Evolutionary conservation across 371 early-diverging fungal species (phyloP), one percentile per base, ranked within the genome.

Genomic region (Apophysomyces ossiformis): DNA sequence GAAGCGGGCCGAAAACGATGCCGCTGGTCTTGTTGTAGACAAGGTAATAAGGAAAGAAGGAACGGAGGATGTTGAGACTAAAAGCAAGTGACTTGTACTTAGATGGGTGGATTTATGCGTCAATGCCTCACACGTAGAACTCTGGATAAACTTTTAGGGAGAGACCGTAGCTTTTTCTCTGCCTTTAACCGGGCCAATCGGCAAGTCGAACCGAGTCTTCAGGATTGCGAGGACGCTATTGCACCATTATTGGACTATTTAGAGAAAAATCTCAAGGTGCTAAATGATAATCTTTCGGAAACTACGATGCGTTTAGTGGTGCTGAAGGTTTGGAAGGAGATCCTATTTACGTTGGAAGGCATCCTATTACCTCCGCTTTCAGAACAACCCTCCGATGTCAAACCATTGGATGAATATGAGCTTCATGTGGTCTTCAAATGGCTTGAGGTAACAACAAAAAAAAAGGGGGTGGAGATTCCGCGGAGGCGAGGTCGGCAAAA

Each of bases 231-330:
- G 68, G 85, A 89, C 63, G 89, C 90, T 0, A 74, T 95, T 47
- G 75, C 81, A 9, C 93, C 90, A 13, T 67, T 95, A n/a, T 81
- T 92, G 46, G 96, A 95, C 70, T 96, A 96, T 68, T 79, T 97
- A 62, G 93, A 97, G 65, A 89, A 82, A 38, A 95, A 96, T 64
- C 76, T 97, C 5, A 90, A 88, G 36, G 88, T 88, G 0, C 73
- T 96, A 37, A 92, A 90, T 64, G 85, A 87, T 36, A 83, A 89
- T 60, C 80, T 96, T 32, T 92, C 93, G n/a, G 84, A 89, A 9
- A 82, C 84, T 32, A 90, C 93, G 64, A 92, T 95, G 72, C 89
- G 90, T 39, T 83, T 91, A 68, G 91, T 96, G 9, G 88, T 96
- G 44, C 75, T 84, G 37, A 87, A 86, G 65, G 86, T 93, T 11